Conservation (phyloP, 441 rosid genomes). For the Gossypium gossypioides region DNA sequence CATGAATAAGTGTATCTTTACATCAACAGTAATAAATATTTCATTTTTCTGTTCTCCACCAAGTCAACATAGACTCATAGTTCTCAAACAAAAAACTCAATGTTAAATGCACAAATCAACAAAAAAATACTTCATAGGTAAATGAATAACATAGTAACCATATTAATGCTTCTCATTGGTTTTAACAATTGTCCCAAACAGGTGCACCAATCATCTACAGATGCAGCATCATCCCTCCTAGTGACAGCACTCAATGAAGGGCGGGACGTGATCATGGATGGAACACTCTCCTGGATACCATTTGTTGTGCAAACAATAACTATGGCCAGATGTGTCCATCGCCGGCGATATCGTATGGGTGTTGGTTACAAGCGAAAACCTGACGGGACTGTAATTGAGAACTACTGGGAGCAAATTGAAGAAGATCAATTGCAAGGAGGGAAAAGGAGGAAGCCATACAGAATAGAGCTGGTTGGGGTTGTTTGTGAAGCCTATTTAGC, state of each 20-base stretch:
- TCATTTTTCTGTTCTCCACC: background rate
- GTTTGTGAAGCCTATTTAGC: constrained; percentile 91
- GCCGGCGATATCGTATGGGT: constrained; percentile 89
- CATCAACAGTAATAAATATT: background rate
- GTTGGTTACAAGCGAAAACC: constrained; percentile 56
- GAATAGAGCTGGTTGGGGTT: constrained; percentile 92
- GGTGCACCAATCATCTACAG: constrained; percentile 98
- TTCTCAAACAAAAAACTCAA: background rate
- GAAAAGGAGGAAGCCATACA: constrained; percentile 67
- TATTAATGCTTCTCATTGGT: background rate
- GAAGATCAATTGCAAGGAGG: constrained; percentile 55
- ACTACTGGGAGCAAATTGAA: constrained; percentile 78
- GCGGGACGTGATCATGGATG: constrained; percentile 93
- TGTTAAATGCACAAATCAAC: background rate
- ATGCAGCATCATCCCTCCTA: constrained; percentile 92
- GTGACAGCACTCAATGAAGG: constrained; percentile 97
- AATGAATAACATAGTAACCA: background rate
- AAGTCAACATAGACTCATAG: background rate
- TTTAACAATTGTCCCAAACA: constrained; percentile 19
- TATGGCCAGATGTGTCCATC: constrained; percentile 90
- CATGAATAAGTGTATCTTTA: background rate
- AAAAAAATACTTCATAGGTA: background rate
- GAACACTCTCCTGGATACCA: constrained; percentile 95
- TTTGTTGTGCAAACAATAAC: constrained; percentile 94
- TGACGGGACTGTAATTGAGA: constrained; percentile 65